Percentiles rank a stretch among this genome's conserved stretches.
These are phyloP conservation scores for Sporothrix protearum DNA, from an alignment of 2,329 filamentous ascomycete genomes.

Conservation along the genomic window DNA sequence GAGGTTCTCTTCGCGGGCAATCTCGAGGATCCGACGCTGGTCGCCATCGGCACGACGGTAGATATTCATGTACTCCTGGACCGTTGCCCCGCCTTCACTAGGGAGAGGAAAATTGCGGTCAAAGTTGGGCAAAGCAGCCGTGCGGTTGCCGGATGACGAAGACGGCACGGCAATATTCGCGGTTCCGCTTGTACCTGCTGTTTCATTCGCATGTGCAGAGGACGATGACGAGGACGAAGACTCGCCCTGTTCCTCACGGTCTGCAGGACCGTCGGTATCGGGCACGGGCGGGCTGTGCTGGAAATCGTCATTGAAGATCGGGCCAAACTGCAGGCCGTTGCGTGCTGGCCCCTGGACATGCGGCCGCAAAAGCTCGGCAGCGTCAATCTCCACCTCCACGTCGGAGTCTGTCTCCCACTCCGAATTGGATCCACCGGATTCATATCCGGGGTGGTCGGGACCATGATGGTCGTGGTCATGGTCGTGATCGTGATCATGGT, in stretches of 20 bases:
- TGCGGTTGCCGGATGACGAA: not conserved
- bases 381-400: not conserved
- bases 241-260: not conserved
- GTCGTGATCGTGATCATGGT: not conserved
- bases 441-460: not conserved
- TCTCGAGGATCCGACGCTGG: conserved; percentile 54
- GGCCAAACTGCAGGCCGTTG: not conserved
- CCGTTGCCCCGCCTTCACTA: conserved; percentile 31
- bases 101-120: not conserved
- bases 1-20: conserved; percentile 59
- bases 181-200: no score
- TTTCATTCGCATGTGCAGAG: not conserved
- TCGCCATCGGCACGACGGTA: conserved; percentile 60
- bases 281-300: not conserved
- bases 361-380: not conserved
- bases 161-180: not conserved
- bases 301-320: not conserved
- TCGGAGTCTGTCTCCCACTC: conserved; percentile 21
- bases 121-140: conserved; percentile 8
- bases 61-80: conserved; percentile 50
- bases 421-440: conserved; percentile 5
- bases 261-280: not conserved
- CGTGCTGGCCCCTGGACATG: not conserved
- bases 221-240: conserved; percentile 1
- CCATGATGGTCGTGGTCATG: not conserved